Evolutionary conservation across 805 yeast species (phyloP), one percentile per base, ranked within the genome.

Genomic region (Candida coleopterorum): DNA sequence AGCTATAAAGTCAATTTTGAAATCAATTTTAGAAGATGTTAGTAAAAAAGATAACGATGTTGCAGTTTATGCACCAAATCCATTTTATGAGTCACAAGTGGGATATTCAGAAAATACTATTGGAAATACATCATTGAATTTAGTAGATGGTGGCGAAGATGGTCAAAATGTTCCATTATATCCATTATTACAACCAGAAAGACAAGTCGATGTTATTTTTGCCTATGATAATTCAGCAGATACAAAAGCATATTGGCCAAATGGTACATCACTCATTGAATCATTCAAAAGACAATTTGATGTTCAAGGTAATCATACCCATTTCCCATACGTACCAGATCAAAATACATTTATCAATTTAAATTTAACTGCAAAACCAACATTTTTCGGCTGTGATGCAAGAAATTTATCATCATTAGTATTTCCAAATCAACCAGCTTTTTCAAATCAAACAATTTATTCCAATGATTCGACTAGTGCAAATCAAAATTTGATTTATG

Each of bases 341-440:
- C 63, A 58, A 11, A 62, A 72, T 32, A 70, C 86, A 1, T 84
- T 85, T 55, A 52, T 78, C n/a, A 69, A 72, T 38, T 49, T 62
- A 44, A 81, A 82, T 35, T 65, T 85, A 40, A 76, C 85, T 18
- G 65, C 79, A 16, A 70, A 61, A 41, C 95, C 95, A 31, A 72
- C 79, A 1, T 86, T 87, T 61, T 87, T 87, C 58, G 96, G 96
- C 21, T 86, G 96, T 59, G 71, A 84, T 51, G 70, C 85, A 3
- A 47, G 60, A 1, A 80, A 80, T 50, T 62, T 81, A 51, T 77
- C 86, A 3, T 64, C 60, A n/a, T 64, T 81, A 49, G 40, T 4
- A 46, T 50, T 25, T 29, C 34, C 15, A 39, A 46, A 23, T 36
- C 53, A 11, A 53, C 54, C 30, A 44, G 46, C 11, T 3, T n/a